phyloP scores from a whole-genome alignment of 2,329 filamentous ascomycete genomes.

The Fusarium sp. region DNA sequence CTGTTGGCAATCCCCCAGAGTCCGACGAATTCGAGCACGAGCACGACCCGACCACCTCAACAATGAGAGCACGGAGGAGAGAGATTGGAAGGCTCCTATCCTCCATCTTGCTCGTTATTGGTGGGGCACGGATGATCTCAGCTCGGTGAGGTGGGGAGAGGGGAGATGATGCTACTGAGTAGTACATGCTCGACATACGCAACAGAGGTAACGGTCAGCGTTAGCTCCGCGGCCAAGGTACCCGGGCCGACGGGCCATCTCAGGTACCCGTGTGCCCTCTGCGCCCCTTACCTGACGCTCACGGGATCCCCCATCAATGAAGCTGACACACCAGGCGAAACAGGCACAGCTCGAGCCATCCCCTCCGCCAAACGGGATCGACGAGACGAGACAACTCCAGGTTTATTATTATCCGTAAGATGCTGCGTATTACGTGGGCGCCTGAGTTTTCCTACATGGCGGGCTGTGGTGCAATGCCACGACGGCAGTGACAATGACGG shows the following conservation, averaged over 20 bases:
- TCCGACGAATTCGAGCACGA: background rate
- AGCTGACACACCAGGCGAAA: conserved; percentile 39
- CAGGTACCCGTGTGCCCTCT: conserved; percentile 25
- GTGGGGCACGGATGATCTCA: conserved; percentile 36
- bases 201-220: conserved; percentile 14
- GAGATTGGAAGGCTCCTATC: background rate
- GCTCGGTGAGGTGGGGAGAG: conserved; percentile 29
- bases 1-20: background rate
- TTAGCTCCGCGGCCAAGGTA: conserved; percentile 23
- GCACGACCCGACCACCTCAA: conserved; percentile 15
- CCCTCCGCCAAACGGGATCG: conserved; percentile 4
- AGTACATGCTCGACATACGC: background rate
- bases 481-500: background rate
- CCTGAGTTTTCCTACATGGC: background rate
- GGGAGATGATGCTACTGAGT: conserved; percentile 34
- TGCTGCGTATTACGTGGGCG: conserved; percentile 1
- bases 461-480: background rate
- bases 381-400: conserved; percentile 3
- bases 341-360: conserved; percentile 2
- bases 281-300: background rate
- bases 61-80: conserved; percentile 1
- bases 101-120: background rate
- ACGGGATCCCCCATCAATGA: conserved; percentile 24
- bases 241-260: background rate
- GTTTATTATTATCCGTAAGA: conserved; percentile 3